phyloP scores from a whole-genome alignment of 1,284 basidiomycete species.

The Moesziomyces antarcticus region DNA sequence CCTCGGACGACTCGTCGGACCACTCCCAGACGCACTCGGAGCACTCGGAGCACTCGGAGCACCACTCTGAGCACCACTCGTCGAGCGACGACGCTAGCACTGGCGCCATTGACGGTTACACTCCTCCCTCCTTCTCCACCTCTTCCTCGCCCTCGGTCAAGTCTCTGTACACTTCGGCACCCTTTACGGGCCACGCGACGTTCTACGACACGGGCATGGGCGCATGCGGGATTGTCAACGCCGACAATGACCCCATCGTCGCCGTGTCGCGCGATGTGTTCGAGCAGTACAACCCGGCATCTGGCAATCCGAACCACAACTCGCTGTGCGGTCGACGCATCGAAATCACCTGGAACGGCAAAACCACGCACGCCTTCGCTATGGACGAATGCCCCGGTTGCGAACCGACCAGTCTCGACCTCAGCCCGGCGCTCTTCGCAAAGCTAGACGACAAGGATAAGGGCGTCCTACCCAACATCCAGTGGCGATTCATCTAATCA shows the following conservation, averaged over 20 bases:
- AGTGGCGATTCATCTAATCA: slow-evolving; percentile 40
- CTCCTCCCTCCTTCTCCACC: slow-evolving; percentile 18
- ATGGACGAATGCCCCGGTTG: slow-evolving; percentile 81
- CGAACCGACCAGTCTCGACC: slow-evolving; percentile 78
- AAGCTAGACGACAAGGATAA: slow-evolving; percentile 32
- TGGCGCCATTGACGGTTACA: slow-evolving; percentile 36
- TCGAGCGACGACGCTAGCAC: background rate
- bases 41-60: no score
- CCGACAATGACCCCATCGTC: slow-evolving; percentile 38
- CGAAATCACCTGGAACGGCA: slow-evolving; percentile 72
- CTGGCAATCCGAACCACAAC: slow-evolving; percentile 41
- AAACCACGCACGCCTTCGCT: slow-evolving; percentile 73
- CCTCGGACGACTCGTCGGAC: no score
- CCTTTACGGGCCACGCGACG: slow-evolving; percentile 39
- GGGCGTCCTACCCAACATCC: slow-evolving; percentile 48
- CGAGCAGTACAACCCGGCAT: slow-evolving; percentile 38
- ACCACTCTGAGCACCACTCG: no score
- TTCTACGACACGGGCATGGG: slow-evolving; percentile 46
- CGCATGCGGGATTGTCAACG: slow-evolving; percentile 38
- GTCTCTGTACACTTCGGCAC: slow-evolving; percentile 10
- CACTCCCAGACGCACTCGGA: no score
- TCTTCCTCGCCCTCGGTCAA: slow-evolving; percentile 10
- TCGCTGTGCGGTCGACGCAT: slow-evolving; percentile 74
- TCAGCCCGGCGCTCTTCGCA: slow-evolving; percentile 78
- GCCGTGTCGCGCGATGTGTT: slow-evolving; percentile 51